A percentile compares a stretch with the other conserved stretches of the same genome.
Conservation (phyloP, 371 early-diverging fungal genomes). For the Gilbertella persicaria region DNA sequence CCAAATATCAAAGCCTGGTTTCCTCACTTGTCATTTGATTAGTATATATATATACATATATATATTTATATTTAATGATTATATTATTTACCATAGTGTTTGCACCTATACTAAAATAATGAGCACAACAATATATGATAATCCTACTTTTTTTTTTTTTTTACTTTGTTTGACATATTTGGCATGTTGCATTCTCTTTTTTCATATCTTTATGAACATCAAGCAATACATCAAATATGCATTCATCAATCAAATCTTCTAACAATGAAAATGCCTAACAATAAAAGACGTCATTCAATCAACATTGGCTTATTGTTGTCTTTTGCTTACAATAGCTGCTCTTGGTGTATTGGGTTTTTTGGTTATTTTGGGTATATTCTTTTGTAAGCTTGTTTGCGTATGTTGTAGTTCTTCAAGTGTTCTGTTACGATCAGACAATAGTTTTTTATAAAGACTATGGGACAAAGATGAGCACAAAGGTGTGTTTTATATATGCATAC, state of each 20-base stretch:
- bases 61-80: neutral
- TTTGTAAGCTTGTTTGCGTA: slow-evolving; percentile 37
- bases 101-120: slow-evolving; percentile 14
- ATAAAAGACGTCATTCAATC: neutral
- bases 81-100: slow-evolving; percentile 36
- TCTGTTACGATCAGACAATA: slow-evolving; percentile 40
- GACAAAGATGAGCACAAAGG: neutral
- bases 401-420: slow-evolving; percentile 41
- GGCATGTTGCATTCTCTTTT: slow-evolving; percentile 57
- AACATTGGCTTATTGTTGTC: neutral
- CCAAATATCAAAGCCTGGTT: slow-evolving; percentile 71
- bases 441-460: slow-evolving; percentile 36
- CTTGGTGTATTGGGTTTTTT: slow-evolving; percentile 20
- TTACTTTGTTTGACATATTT: slow-evolving; percentile 71
- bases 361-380: slow-evolving; percentile 20
- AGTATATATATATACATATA: slow-evolving; percentile 1
- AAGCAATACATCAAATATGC: slow-evolving; percentile 65
- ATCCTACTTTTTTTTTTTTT: neutral
- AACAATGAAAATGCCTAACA: slow-evolving; percentile 45
- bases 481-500: neutral
- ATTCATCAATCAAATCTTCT: slow-evolving; percentile 66
- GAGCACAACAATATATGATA: neutral
- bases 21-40: slow-evolving; percentile 42
- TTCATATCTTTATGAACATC: slow-evolving; percentile 69
- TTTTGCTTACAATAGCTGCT: slow-evolving; percentile 32